Percentiles rank a stretch among this genome's conserved stretches.
Conservation (phyloP, 352 stramenopile genomes). For the Phytophthora sansomeana region DNA sequence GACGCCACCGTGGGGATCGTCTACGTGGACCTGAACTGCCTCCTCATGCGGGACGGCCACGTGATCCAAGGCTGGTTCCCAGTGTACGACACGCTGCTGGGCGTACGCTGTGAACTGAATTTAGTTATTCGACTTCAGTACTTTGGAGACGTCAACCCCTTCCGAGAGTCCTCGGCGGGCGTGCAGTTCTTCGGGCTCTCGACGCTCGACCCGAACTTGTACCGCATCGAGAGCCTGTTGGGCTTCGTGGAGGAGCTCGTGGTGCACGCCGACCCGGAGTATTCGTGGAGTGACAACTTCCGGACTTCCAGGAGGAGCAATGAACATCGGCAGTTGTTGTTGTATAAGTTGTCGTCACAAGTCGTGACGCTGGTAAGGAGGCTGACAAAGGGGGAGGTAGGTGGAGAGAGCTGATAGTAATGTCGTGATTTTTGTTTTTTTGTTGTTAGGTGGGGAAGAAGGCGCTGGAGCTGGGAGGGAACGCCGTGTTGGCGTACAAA, state of each 20-base stretch:
- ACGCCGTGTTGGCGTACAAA: slow-evolving; percentile 98
- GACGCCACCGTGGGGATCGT: slow-evolving; percentile 97
- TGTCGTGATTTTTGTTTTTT: too few species aligned
- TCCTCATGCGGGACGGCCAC: slow-evolving; percentile 94
- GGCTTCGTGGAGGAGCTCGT: slow-evolving; percentile 97
- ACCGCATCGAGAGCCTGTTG: slow-evolving; percentile 91
- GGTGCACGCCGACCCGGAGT: slow-evolving; percentile 98
- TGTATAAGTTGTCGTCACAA: slow-evolving; percentile 95
- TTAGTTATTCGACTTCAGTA: slow-evolving; percentile 97
- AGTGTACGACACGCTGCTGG: slow-evolving; percentile 97
- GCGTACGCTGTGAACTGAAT: slow-evolving; percentile 95
- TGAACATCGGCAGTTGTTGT: slow-evolving; percentile 94
- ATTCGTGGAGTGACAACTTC: slow-evolving; percentile 97
- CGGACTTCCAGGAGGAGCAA: slow-evolving; percentile 93
- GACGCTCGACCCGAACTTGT: slow-evolving; percentile 90
- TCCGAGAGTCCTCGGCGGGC: slow-evolving; percentile 96
- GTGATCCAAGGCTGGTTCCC: slow-evolving; percentile 98
- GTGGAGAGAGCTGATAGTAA: too few species aligned
- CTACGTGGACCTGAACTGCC: slow-evolving; percentile 98
- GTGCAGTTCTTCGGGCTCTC: slow-evolving; percentile 98
- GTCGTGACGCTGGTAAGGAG: slow-evolving; percentile 63
- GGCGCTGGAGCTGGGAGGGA: slow-evolving; percentile 96
- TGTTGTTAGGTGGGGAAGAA: slow-evolving; percentile 93
- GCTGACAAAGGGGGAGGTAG: too few species aligned
- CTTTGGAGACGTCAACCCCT: slow-evolving; percentile 98